Evolutionary conservation across 352 stramenopile species (phyloP).

Genomic region (Ophiocytium majus): DNA sequence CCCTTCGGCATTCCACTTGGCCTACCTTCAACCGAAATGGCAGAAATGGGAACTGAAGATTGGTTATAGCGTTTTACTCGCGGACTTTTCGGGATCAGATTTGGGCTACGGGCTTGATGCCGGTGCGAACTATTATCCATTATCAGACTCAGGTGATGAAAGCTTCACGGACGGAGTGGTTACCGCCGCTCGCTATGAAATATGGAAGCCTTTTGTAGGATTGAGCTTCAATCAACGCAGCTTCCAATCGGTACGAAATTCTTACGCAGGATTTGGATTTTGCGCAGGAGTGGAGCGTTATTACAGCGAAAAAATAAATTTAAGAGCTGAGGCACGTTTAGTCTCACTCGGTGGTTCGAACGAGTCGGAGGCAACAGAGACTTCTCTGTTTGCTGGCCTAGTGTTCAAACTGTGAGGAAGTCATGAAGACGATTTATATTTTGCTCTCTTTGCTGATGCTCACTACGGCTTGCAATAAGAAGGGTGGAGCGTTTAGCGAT

Average conservation of each 20-base stretch:
- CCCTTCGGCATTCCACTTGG: background rate
- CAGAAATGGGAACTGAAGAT: background rate
- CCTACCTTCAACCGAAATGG: background rate
- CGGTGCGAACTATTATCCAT: constrained; percentile 9
- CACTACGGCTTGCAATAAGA: background rate
- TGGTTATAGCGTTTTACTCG: constrained; percentile 7
- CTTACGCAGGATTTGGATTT: constrained; percentile 5
- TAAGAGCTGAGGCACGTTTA: background rate
- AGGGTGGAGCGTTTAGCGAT: background rate
- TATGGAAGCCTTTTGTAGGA: background rate
- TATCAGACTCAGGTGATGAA: background rate
- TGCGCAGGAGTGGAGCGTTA: background rate
- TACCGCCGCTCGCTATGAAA: background rate
- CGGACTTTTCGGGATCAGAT: constrained; percentile 13
- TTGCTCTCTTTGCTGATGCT: background rate
- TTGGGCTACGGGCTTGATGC: background rate
- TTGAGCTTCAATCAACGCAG: background rate
- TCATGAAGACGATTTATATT: background rate
- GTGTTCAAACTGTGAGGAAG: background rate
- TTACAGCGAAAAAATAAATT: constrained; percentile 6
- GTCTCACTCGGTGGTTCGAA: background rate
- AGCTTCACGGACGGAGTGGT: background rate
- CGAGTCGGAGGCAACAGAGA: background rate
- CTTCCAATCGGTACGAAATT: constrained; percentile 5
- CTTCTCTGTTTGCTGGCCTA: background rate